Base-by-base conservation (phyloP, 148 eudicot species). In the Rhododendron molle region DNA sequence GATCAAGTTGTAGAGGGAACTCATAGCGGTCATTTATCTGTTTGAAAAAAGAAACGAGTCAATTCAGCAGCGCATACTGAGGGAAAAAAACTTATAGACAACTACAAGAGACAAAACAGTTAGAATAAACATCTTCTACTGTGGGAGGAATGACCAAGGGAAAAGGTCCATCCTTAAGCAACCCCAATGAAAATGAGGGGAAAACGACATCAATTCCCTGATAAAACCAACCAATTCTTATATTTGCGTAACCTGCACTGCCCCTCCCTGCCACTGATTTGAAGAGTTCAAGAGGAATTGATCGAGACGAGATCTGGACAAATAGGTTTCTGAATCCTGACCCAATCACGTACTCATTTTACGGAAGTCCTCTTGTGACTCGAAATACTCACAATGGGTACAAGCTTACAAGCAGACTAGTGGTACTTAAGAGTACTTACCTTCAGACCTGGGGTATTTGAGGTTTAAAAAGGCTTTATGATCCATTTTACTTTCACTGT, bases 21-120 rank as follows among this genome's bases (percentile, higher is more conserved):
- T 88, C 93, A 38, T 91, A 90, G 28, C 91, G 90, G 83, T 91
- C 92, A 87, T 90, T 91, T 84, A 91, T 91, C 93, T 91, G 90
- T 83, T 72, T 65, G 16, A 58, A 50, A 28, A 67, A 38, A 50
- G 12, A 7, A 84, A 74, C 11, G 54, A 84, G 23, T 7, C 44
- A 49, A 26, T 36, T 50, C 71, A 76, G 44, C 54, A 78, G 11
- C 18, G 49, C 30, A 28, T n/a, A 15, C 80, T 16, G 54, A 83
- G 13, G 34, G 10, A 5, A n/a, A 44, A 14, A 78, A 78, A 30
- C 16, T 44, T n/a, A 78, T 1, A 26, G 28, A n/a, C 36, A n/a
- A 46, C 15, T 23, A 10, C 56, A 52, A 15, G n/a, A 80, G 82
- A 80, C 38, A 50, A 80, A 80, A 30, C 28, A 30, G 13, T 54